phyloP scores from a whole-genome alignment of 2,329 filamentous ascomycete genomes.

The Neurospora sp. region DNA sequence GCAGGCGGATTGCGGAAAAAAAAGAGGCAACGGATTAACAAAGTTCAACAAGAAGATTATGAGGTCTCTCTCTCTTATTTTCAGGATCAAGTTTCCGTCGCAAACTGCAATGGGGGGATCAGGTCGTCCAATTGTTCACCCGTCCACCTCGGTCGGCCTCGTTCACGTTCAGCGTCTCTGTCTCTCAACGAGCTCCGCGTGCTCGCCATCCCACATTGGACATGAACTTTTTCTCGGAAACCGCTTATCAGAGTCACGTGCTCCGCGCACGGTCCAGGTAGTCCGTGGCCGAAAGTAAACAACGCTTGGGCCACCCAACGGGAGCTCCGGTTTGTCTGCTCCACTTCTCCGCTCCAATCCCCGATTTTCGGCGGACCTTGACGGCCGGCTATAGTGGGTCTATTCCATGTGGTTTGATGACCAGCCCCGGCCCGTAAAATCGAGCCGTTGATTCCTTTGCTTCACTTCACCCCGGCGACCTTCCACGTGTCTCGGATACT shows the following conservation, averaged over 20 bases:
- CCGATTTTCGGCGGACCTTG: neutral
- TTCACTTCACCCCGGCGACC: neutral
- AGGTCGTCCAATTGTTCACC: neutral
- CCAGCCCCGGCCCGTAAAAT: neutral
- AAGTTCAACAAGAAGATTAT: neutral
- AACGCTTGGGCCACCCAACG: neutral
- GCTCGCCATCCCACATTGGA: slow-evolving; percentile 5
- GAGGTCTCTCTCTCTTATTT: neutral
- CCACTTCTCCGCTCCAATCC: slow-evolving; percentile 3
- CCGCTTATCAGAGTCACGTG: slow-evolving; percentile 11
- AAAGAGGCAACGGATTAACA: neutral
- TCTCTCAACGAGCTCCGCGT: slow-evolving; percentile 4
- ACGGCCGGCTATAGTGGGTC: neutral
- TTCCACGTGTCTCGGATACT: neutral
- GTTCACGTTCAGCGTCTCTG: slow-evolving; percentile 9
- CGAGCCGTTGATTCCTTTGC: neutral
- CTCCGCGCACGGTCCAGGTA: neutral
- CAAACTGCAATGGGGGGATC: slow-evolving; percentile 1
- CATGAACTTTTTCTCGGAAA: slow-evolving; percentile 12
- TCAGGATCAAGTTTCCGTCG: neutral
- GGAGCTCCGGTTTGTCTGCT: neutral
- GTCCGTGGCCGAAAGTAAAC: neutral
- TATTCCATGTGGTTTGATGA: neutral
- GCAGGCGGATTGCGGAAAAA: neutral
- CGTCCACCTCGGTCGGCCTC: slow-evolving; percentile 6